Base-by-base conservation (phyloP, 768 basidiomycete genomes). In the Crassisporium funariophilum region DNA sequence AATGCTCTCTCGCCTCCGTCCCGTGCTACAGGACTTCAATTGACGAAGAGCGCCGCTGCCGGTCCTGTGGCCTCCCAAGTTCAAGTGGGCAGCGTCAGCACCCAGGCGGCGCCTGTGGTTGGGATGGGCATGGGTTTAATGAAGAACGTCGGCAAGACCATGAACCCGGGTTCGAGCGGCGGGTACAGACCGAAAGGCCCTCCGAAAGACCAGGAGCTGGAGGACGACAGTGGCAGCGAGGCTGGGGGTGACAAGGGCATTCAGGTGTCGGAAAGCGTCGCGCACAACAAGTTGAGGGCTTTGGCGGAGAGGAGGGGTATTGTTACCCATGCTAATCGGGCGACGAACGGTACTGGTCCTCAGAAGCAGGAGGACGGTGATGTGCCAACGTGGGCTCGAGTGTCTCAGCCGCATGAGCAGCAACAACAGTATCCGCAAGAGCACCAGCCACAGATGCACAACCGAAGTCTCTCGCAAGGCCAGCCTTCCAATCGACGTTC, bases 151-250 rank as follows among this genome's bases (percentile, higher is more conserved):
- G 19, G 19, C n/a, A 37, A 4, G 6, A 37, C 8, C 19, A 6
- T 17, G n/a, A 37, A 49, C 21, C 38, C 47, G 12, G 55, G 50
- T 11, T 51, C 52, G 12, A 46, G 53, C 11, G 62, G 68, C 11
- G 78, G 74, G 5, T 85, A 88, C 52, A 70, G 83, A 12, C 83
- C 82, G 6, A 82, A 80, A 57, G 86, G 82, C 7, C 80, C 77
- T 4, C 88, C 86, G 1, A 70, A 77, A 45, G 83, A 75, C 17
- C 70, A 72, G 54, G 87, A 88, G 61, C 66, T 88, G 72, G 88
- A 88, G 49, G 79, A 84, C n/a, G 77, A 79, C 17, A 82, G 76
- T 46, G 81, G 71, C 13, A 76, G 69, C 31, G 81, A 82, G 12
- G 69, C 66, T 2, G 78, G 75, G 1, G 63, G 64, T 11, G 59